Evolutionary conservation across 164 flowering plant genomes (phyloP).

Genomic region (Stephania cephalantha): DNA sequence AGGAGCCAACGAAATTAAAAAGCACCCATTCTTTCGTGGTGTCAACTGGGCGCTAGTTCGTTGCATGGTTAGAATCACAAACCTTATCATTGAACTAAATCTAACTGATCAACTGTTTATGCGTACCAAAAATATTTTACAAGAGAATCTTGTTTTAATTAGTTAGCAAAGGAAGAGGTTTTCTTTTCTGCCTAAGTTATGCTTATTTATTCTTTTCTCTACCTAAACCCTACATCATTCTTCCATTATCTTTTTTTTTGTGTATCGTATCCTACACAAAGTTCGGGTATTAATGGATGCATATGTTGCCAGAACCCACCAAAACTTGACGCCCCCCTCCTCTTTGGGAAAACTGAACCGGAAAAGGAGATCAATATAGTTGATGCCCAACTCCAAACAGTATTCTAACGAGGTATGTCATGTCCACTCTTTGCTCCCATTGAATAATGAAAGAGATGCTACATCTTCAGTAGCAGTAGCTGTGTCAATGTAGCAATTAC

Average conservation of each 20-base stretch:
- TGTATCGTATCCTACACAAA: background rate
- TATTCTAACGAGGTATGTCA: conserved; percentile 45
- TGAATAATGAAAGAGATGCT: background rate
- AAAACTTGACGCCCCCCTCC: conserved; percentile 59
- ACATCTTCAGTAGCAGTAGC: background rate
- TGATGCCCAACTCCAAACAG: conserved; percentile 55
- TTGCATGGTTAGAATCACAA: conserved; percentile 54
- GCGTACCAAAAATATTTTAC: background rate
- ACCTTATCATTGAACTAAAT: background rate
- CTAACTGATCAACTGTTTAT: background rate
- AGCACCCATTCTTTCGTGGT: conserved; percentile 85
- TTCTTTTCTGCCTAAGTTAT: background rate
- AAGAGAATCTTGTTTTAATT: background rate
- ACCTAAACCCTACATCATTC: too few relatives aligned
- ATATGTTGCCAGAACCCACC: conserved; percentile 64
- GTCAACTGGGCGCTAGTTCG: conserved; percentile 94
- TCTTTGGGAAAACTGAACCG: conserved; percentile 30
- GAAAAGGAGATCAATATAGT: conserved; percentile 40
- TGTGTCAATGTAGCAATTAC: background rate
- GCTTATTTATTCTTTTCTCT: too few relatives aligned
- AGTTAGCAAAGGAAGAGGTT: background rate
- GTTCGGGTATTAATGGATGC: conserved; percentile 5
- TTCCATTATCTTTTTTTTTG: background rate
- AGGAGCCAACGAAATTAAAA: conserved; percentile 93
- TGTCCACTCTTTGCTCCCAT: background rate